Evolutionary conservation across 768 basidiomycete species (phyloP).

Genomic region (Phylloporus rhodoxanthus): DNA sequence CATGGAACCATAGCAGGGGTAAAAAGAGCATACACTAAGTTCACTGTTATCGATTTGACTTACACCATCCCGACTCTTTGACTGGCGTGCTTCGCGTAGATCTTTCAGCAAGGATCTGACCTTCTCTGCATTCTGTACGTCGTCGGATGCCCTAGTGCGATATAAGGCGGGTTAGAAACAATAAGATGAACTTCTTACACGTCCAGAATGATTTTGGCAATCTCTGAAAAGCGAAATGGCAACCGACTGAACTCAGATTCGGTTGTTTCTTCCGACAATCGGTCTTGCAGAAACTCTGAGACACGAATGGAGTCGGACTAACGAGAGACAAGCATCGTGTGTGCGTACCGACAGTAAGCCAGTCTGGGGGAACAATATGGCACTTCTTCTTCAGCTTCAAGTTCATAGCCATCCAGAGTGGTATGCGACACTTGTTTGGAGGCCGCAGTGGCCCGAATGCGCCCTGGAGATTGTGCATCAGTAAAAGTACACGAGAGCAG

Average conservation of each 20-base stretch:
- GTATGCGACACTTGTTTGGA: slow-evolving; percentile 78
- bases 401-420: slow-evolving; percentile 93
- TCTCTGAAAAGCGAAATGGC: slow-evolving; percentile 86
- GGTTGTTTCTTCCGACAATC: slow-evolving; percentile 68
- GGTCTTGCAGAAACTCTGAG: slow-evolving; percentile 75
- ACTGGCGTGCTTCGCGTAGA: slow-evolving; percentile 91
- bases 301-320: not conserved
- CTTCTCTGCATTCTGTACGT: slow-evolving; percentile 78
- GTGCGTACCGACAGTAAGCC: slow-evolving; percentile 76
- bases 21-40: slow-evolving; percentile 56
- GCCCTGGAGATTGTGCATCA: slow-evolving; percentile 47
- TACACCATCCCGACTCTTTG: slow-evolving; percentile 86
- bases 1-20: not conserved
- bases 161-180: not conserved
- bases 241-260: slow-evolving; percentile 68
- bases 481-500: slow-evolving; percentile 5
- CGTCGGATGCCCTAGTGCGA: slow-evolving; percentile 73
- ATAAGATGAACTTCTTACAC: slow-evolving; percentile 49
- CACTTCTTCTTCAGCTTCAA: slow-evolving; percentile 94
- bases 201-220: slow-evolving; percentile 89
- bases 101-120: slow-evolving; percentile 85
- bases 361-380: slow-evolving; percentile 82
- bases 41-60: slow-evolving; percentile 74
- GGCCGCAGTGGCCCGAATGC: slow-evolving; percentile 91
- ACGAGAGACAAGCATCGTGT: not conserved